Evolutionary conservation across 2,329 filamentous ascomycete genomes (phyloP).

Genomic region (Fusarium veterinarium): DNA sequence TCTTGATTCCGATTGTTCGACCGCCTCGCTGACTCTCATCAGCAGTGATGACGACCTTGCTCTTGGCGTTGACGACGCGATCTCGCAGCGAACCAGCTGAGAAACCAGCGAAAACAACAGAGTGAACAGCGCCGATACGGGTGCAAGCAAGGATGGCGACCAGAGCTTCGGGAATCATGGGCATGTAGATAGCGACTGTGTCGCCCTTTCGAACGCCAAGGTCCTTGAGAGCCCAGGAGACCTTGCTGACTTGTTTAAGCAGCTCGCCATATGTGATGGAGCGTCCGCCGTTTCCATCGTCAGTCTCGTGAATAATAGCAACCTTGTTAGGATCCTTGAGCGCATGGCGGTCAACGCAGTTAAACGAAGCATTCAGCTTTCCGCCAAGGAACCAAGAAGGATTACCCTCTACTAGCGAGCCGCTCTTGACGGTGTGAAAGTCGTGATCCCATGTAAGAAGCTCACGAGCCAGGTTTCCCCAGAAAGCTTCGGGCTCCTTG

Average conservation of each 20-base stretch:
- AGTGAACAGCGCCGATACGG: constrained; percentile 92
- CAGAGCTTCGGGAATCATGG: constrained; percentile 95
- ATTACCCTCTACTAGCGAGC: constrained; percentile 80
- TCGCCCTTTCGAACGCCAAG: constrained; percentile 96
- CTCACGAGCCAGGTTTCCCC: constrained; percentile 83
- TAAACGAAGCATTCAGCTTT: constrained; percentile 90
- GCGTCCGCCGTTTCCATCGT: constrained; percentile 86
- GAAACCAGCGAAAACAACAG: constrained; percentile 95
- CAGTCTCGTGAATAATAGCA: constrained; percentile 95
- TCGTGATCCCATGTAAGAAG: constrained; percentile 88
- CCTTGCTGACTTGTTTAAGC: constrained; percentile 84
- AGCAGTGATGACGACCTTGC: constrained; percentile 90
- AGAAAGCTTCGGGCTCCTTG: constrained; percentile 84
- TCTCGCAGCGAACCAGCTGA: constrained; percentile 92
- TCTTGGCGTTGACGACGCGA: constrained; percentile 85
- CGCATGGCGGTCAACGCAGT: constrained; percentile 93
- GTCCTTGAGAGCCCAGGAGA: constrained; percentile 85
- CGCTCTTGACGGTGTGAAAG: constrained; percentile 85
- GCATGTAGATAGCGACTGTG: constrained; percentile 92
- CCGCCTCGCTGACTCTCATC: constrained; percentile 95
- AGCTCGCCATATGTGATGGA: constrained; percentile 90
- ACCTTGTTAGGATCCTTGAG: constrained; percentile 88
- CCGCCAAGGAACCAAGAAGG: constrained; percentile 93
- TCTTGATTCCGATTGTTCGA: constrained; percentile 93
- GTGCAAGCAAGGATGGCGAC: constrained; percentile 81